Conservation (phyloP, 148 eudicot genomes). For the Rhododendron vialii region DNA sequence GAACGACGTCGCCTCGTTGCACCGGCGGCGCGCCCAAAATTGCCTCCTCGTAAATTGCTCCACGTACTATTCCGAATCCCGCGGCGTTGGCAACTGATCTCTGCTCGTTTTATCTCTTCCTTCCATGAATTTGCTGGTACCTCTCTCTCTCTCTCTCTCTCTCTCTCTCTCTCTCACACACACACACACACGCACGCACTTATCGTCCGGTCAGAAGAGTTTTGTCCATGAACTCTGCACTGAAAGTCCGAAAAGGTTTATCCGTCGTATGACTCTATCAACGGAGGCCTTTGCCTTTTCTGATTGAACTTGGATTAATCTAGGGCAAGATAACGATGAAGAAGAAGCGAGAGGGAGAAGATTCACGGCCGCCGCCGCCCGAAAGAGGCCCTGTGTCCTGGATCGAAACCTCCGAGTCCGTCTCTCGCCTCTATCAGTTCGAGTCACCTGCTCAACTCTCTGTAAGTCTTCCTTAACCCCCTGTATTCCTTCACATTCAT, state of each 20-base stretch:
- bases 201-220: too few relatives aligned
- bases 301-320: conserved; percentile 1
- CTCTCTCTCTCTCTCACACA: neutral
- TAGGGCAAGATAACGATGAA: conserved; percentile 50
- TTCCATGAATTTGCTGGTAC: conserved; percentile 49
- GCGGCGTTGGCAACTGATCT: neutral
- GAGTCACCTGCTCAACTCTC: conserved; percentile 53
- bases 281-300: neutral
- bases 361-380: conserved; percentile 21
- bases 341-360: conserved; percentile 27
- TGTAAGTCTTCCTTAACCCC: conserved; percentile 25
- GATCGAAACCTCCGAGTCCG: conserved; percentile 72
- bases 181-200: neutral
- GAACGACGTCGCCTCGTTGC: neutral
- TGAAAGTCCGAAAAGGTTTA: neutral
- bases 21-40: neutral
- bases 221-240: neutral
- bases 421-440: conserved; percentile 62
- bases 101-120: neutral
- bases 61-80: neutral
- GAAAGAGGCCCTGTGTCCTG: conserved; percentile 40
- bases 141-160: neutral
- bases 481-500: neutral
- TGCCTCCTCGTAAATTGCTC: neutral
- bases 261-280: neutral